Base-by-base conservation (phyloP, 1,284 basidiomycete genomes). In the Tilletia indica region DNA sequence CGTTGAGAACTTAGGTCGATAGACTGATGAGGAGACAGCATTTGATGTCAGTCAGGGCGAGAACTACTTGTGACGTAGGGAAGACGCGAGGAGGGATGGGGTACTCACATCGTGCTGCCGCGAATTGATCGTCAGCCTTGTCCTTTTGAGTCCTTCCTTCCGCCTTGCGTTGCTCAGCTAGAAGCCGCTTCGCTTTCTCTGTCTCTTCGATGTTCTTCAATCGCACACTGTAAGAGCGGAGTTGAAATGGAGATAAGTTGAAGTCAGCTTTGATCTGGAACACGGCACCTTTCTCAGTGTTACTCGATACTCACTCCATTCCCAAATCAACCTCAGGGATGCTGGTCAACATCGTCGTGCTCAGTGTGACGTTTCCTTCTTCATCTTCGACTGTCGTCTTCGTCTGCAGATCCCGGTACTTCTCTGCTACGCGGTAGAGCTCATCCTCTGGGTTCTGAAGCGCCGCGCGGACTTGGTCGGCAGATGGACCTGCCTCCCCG, bases 201-300 rank as follows among this genome's bases (percentile, higher is more conserved):
- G 96, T 99, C 71, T 95, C 92, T 82, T 97, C 93, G 66, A 99
- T 98, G 83, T 97, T 98, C 84, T 91, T 91, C 72, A 99, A 86
- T 25, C 95, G 91, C 16, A 91, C 88, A 76, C 94, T 97, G 73
- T 39, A 19, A 45, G 42, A 45, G 9, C 42, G 14, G 9, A 45
- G 74, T 66, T 31, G 25, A 31, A 11, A 48, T 36, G 45, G 14
- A 61, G 8, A 42, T 38, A 64, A 48, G 31, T 16, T 34, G 51
- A 34, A 48, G 38, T 36, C 42, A 16, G 39, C 54, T 49, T 67
- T 34, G 68, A 4, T 69, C 8, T 58, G 68, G 42, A 31, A n/a
- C 16, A 49, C 48, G 2, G 25, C 25, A 31, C 25, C 25, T 31
- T 31, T 31, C 25, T 31, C 25, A 31, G 2, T 31, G 25, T 31